Evolutionary conservation across 225 moss, liverwort and hornwort species (phyloP).

Genomic region (Thuidium tamariscinum): DNA sequence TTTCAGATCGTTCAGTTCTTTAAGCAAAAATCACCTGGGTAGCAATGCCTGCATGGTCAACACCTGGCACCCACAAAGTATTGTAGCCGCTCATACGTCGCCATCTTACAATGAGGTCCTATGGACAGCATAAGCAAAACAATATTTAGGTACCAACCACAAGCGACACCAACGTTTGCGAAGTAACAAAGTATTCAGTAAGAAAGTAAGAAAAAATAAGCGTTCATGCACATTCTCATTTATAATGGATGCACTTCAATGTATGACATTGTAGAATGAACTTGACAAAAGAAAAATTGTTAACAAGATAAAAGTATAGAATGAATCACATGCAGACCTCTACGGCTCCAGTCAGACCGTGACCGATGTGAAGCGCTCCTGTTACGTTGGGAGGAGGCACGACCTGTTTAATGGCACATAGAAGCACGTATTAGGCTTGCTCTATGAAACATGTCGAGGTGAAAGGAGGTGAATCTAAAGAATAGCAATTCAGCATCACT

Average conservation of each 20-base stretch:
- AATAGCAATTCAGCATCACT: background rate
- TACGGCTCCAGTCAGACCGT: conserved; percentile 74
- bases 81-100: conserved; percentile 94
- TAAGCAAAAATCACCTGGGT: conserved; percentile 57
- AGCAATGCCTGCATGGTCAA: conserved; percentile 86
- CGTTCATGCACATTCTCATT: background rate
- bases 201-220: background rate
- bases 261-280: background rate
- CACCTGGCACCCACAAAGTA: conserved; percentile 87
- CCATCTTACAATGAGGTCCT: conserved; percentile 84
- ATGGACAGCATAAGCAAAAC: background rate
- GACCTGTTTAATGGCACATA: conserved; percentile 29
- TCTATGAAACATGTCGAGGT: background rate
- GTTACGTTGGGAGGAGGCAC: conserved; percentile 96
- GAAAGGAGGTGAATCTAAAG: background rate
- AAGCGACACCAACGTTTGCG: background rate
- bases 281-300: background rate
- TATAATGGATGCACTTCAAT: background rate
- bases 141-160: background rate
- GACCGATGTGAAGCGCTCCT: conserved; percentile 94
- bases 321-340: conserved; percentile 29
- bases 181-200: background rate
- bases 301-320: background rate
- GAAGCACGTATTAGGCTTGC: background rate
- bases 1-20: background rate